These are phyloP conservation scores for Kodamaea arcana DNA, from an alignment of 1,139 yeast genomes.

Conservation along the genomic window DNA sequence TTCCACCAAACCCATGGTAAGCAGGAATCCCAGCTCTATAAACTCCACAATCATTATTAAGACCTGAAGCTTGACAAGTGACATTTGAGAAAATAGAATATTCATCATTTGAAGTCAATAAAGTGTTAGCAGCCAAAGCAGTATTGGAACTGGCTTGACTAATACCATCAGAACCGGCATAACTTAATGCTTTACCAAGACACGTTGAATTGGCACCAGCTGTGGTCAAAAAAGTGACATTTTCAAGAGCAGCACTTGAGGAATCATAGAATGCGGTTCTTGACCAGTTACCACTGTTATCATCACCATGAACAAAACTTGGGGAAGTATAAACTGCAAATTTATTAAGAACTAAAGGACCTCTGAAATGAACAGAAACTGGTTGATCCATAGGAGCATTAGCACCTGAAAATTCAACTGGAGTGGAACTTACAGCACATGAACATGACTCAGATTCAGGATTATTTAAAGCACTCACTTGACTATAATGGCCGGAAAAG, in stretches of 20 bases:
- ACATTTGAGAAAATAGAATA: conserved; percentile 70
- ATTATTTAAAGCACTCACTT: conserved; percentile 57
- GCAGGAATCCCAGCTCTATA: conserved; percentile 86
- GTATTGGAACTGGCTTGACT: conserved; percentile 60
- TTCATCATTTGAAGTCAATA: conserved; percentile 67
- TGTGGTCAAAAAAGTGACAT: conserved; percentile 78
- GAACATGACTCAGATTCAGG: conserved; percentile 48
- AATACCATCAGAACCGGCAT: conserved; percentile 69
- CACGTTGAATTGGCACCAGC: conserved; percentile 73
- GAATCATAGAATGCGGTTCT: conserved; percentile 64
- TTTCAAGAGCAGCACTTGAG: conserved; percentile 51
- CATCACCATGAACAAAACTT: conserved; percentile 21
- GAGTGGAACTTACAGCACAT: conserved; percentile 55
- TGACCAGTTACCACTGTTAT: conserved; percentile 56
- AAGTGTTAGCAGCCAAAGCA: conserved; percentile 57
- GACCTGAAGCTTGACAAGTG: conserved; percentile 50
- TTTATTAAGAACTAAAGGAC: conserved; percentile 75
- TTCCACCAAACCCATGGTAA: conserved; percentile 82
- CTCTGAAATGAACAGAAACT: conserved; percentile 89
- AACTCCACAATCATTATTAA: conserved; percentile 72
- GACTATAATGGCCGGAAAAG: conserved; percentile 70
- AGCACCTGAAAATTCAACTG: conserved; percentile 62
- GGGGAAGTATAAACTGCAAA: conserved; percentile 54
- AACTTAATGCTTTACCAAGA: conserved; percentile 87
- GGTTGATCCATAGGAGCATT: conserved; percentile 86